Conservation (phyloP, 768 basidiomycete species). For the Candolleomyces aberdarensis region DNA sequence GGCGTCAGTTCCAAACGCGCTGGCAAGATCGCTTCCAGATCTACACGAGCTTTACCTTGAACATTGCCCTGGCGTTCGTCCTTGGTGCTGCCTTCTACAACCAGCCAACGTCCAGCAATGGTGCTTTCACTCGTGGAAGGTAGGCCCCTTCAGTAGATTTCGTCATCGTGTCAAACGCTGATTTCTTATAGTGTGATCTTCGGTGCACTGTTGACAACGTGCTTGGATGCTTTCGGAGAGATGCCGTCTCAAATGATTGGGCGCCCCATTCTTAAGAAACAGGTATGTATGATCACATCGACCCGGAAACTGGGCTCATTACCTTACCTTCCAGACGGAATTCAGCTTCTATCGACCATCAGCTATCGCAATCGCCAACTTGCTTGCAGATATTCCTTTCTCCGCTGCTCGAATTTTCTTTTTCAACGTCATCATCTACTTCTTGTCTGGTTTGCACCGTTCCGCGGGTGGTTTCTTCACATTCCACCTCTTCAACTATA, state of each 20-base stretch:
- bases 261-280: conserved; percentile 70
- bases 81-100: conserved; percentile 46
- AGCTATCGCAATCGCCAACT: conserved; percentile 63
- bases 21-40: conserved; percentile 80
- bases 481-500: conserved; percentile 63
- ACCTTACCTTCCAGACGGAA: conserved; percentile 32
- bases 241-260: conserved; percentile 79
- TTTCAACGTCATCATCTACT: conserved; percentile 67
- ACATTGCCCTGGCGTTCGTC: conserved; percentile 51
- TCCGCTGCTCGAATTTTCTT: conserved; percentile 55
- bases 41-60: conserved; percentile 53
- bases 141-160: conserved; percentile 12
- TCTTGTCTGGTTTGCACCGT: conserved; percentile 53
- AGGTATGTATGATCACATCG: conserved; percentile 26
- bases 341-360: conserved; percentile 69
- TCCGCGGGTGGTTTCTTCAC: conserved; percentile 47
- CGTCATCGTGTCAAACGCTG: background rate
- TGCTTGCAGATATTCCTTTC: conserved; percentile 67
- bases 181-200: conserved; percentile 58
- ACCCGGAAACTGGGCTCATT: background rate
- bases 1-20: conserved; percentile 70
- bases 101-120: conserved; percentile 67
- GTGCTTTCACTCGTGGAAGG: conserved; percentile 86
- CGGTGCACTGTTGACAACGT: conserved; percentile 59
- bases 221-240: conserved; percentile 73